These are phyloP conservation scores for Apiotrichum mycotoxinovorans DNA, from an alignment of 1,284 basidiomycete species.

Conservation along the genomic window DNA sequence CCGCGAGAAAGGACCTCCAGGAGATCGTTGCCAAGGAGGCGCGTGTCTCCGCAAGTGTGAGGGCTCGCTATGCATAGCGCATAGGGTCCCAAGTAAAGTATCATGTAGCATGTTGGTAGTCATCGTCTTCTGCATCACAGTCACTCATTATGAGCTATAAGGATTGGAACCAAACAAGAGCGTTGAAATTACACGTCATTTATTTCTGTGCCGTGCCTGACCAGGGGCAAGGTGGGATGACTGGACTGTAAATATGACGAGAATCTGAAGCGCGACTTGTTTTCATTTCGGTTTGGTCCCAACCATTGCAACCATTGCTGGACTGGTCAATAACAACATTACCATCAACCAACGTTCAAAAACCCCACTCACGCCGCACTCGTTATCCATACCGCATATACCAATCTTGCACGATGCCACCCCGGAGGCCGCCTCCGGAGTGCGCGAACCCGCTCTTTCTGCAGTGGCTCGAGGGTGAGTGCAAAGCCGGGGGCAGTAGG, in stretches of 20 bases:
- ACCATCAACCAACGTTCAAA: no score
- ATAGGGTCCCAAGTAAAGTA: no score
- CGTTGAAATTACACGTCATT: background rate
- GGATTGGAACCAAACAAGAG: conserved; percentile 4
- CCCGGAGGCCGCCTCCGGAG: conserved; percentile 13
- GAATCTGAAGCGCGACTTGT: conserved; percentile 1
- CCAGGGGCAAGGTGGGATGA: background rate
- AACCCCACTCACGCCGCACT: background rate
- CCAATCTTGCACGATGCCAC: conserved; percentile 5
- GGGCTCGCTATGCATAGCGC: background rate
- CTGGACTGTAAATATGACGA: background rate
- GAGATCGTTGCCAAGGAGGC: conserved; percentile 39
- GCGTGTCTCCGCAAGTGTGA: background rate
- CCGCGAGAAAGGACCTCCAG: conserved; percentile 41
- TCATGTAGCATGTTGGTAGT: background rate
- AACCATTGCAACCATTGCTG: no score
- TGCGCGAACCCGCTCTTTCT: conserved; percentile 49
- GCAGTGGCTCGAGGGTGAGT: conserved; percentile 44
- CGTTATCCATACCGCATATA: background rate
- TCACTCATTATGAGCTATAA: no score
- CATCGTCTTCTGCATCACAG: background rate
- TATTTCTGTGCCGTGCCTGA: no score
- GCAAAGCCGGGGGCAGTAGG: no score
- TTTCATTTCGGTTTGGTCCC: no score
- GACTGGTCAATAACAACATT: no score